Evolutionary conservation across 1,284 basidiomycete species (phyloP).

Genomic region (Cerioporus squamosus): DNA sequence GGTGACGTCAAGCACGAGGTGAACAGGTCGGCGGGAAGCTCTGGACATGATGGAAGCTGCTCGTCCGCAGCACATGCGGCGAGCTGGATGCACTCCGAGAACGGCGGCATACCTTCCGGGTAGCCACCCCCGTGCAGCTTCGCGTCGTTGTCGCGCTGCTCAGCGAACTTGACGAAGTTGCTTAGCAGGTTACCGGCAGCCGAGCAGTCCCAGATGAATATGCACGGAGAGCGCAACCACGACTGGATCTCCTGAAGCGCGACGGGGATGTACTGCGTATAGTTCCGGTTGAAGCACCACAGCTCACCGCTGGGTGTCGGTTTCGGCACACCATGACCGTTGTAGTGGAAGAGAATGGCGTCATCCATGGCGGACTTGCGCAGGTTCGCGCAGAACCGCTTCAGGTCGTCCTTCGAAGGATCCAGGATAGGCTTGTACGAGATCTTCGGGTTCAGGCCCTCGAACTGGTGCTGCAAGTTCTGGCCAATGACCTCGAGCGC

Average conservation of each 20-base stretch:
- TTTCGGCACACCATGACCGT: conserved; percentile 97
- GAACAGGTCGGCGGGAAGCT: conserved; percentile 96
- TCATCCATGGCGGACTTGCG: conserved; percentile 94
- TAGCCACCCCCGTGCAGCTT: conserved; percentile 62
- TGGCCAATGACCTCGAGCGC: conserved; percentile 89
- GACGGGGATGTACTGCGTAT: conserved; percentile 98
- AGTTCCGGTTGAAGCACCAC: conserved; percentile 98
- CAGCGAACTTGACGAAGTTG: conserved; percentile 90
- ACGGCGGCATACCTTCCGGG: conserved; percentile 68
- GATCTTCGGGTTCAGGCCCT: conserved; percentile 90
- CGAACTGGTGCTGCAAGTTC: conserved; percentile 95
- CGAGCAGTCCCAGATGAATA: conserved; percentile 99
- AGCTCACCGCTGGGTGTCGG: conserved; percentile 96
- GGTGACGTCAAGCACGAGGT: conserved; percentile 98
- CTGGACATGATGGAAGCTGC: conserved; percentile 92
- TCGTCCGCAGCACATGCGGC: conserved; percentile 95
- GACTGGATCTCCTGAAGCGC: conserved; percentile 91
- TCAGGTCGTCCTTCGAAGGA: conserved; percentile 94
- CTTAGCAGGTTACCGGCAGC: conserved; percentile 92
- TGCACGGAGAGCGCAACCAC: conserved; percentile 93
- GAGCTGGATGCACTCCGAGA: conserved; percentile 92
- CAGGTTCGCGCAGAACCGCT: conserved; percentile 86
- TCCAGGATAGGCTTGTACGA: conserved; percentile 93
- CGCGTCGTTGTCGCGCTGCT: conserved; percentile 84
- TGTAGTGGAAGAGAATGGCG: conserved; percentile 96